phyloP scores from a whole-genome alignment of 1,284 basidiomycete genomes.

The Boletellus deceptivus region DNA sequence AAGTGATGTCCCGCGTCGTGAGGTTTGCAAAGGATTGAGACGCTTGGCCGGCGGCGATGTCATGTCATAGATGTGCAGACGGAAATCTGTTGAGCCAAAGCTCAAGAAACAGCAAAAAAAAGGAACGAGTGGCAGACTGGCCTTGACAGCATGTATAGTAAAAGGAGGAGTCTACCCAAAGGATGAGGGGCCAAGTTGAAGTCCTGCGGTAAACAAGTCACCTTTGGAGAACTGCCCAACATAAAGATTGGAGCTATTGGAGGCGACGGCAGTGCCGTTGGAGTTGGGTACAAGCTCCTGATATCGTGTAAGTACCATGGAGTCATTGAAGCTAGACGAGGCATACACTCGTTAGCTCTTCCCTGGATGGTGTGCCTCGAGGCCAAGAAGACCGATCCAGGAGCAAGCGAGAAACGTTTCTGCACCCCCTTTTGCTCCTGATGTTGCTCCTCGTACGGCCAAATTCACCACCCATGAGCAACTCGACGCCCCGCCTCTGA shows the following conservation, averaged over 20 bases:
- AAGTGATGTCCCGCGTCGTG: conserved; percentile 13
- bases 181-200: background rate
- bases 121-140: conserved; percentile 27
- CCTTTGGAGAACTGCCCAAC: conserved; percentile 89
- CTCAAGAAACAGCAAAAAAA: conserved; percentile 1
- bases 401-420: conserved; percentile 50
- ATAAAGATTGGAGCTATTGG: conserved; percentile 82
- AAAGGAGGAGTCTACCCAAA: conserved; percentile 64
- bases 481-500: conserved; percentile 64
- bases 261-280: conserved; percentile 83
- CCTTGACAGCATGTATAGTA: conserved; percentile 84
- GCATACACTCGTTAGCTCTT: conserved; percentile 54
- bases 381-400: conserved; percentile 40
- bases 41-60: conserved; percentile 45
- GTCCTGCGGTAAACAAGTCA: conserved; percentile 34
- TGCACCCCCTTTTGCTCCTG: conserved; percentile 34
- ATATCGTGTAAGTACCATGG: conserved; percentile 3
- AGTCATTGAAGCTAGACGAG: background rate
- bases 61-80: conserved; percentile 86
- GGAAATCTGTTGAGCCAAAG: conserved; percentile 62
- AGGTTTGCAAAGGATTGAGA: conserved; percentile 16
- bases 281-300: conserved; percentile 84
- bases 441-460: conserved; percentile 62
- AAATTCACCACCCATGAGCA: conserved; percentile 85
- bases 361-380: conserved; percentile 43